Conservation (phyloP, 2,329 filamentous ascomycete species). For the Diaporthe capsici region DNA sequence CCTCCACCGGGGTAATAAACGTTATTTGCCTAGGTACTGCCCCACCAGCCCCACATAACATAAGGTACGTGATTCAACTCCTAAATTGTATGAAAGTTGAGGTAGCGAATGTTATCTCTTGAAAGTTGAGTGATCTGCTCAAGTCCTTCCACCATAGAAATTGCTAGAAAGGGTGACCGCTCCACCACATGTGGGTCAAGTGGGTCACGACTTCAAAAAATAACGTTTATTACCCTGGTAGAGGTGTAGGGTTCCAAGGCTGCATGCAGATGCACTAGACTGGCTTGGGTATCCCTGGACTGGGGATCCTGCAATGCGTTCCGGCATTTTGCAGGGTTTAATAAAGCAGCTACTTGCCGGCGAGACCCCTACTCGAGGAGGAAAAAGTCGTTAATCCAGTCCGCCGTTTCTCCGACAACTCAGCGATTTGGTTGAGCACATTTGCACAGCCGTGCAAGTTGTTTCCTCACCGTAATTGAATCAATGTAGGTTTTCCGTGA, state of each 20-base stretch:
- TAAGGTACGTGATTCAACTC: too few species aligned
- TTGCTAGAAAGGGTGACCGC: too few species aligned
- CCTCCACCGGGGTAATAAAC: too few species aligned
- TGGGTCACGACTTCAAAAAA: too few species aligned
- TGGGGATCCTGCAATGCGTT: slow-evolving; percentile 6
- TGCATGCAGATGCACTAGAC: slow-evolving; percentile 32
- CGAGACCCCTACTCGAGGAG: slow-evolving; percentile 11
- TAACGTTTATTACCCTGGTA: too few species aligned
- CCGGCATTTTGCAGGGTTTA: slow-evolving; percentile 22
- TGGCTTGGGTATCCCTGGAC: slow-evolving; percentile 19
- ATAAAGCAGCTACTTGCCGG: slow-evolving; percentile 1
- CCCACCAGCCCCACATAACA: too few species aligned
- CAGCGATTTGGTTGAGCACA: neutral
- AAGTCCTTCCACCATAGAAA: too few species aligned
- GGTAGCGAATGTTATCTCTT: too few species aligned
- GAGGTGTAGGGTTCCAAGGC: slow-evolving; percentile 34
- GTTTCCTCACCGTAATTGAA: neutral
- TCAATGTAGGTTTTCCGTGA: neutral
- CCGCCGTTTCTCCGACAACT: neutral
- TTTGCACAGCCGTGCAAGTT: neutral
- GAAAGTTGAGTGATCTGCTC: too few species aligned
- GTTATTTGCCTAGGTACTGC: too few species aligned
- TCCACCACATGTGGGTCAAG: too few species aligned
- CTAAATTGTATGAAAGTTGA: too few species aligned
- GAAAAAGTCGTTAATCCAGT: neutral